Evolutionary conservation across 495 filamentous ascomycete genomes (phyloP).

Genomic region (Pseudoneurospora amorphoporcata): DNA sequence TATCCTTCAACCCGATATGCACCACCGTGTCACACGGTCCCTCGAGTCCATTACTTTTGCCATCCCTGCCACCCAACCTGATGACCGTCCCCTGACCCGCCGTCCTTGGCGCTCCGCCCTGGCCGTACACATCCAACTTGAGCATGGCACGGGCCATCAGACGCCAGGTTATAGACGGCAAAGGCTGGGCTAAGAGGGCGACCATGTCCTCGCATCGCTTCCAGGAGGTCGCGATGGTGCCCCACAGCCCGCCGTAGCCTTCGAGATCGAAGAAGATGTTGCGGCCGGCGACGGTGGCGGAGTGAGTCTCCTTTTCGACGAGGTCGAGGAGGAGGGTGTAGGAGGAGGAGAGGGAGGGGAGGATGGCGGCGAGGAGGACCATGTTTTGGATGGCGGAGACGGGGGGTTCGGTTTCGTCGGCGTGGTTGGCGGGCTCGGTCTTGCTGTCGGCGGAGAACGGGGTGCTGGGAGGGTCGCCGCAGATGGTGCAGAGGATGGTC

Average conservation of each 20-base stretch:
- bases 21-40: neutral
- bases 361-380: constrained; percentile 55
- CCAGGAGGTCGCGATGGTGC: constrained; percentile 4
- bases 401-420: constrained; percentile 10
- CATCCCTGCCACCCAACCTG: neutral
- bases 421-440: constrained; percentile 17
- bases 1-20: constrained; percentile 36
- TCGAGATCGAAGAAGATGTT: constrained; percentile 32
- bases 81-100: neutral
- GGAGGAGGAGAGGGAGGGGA: constrained; percentile 51
- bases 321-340: constrained; percentile 39
- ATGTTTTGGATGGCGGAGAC: constrained; percentile 46
- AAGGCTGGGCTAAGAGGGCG: constrained; percentile 16
- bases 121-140: constrained; percentile 43
- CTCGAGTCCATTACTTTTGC: neutral
- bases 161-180: constrained; percentile 42
- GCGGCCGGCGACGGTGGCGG: constrained; percentile 26
- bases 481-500: constrained; percentile 48
- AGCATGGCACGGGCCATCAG: constrained; percentile 39
- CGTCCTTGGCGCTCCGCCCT: constrained; percentile 12
- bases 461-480: constrained; percentile 32
- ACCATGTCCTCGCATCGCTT: neutral
- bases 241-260: constrained; percentile 39
- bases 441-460: constrained; percentile 16
- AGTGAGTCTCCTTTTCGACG: constrained; percentile 32